Evolutionary conservation across 2,329 filamentous ascomycete genomes (phyloP), one percentile per base, ranked within the genome.

Genomic region (Chalaropsis ovoidea): DNA sequence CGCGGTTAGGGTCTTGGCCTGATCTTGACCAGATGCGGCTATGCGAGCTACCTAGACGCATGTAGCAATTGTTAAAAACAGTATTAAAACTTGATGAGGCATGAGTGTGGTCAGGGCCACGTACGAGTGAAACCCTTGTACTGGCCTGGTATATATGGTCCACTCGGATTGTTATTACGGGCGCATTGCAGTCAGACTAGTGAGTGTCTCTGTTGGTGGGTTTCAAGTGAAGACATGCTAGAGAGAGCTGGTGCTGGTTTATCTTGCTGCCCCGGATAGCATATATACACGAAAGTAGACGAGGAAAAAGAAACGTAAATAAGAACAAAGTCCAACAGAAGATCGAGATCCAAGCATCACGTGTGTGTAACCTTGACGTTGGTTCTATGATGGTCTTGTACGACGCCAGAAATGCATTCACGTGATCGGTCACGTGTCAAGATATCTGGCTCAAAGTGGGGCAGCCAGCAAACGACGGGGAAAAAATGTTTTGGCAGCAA

Each of bases 401-500:
- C 7, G 31, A 17, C 39, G 22, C 6, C 3, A 17, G 1, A 13
- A 3, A 0, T 11, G 0, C 0, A 4, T 6, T 13, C 61, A 62
- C 61, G 24, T 62, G 61, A 35, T 1, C 6, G 0, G 24, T 27
- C 60, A 62, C n/a, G 41, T 62, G 60, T 42, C 41, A 6, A 2
- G 24, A 35, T n/a, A 8, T 39, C 54, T 39, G 54, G 15, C 54
- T 31, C 31, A 35, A 19, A 39, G 54, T 58, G 54, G 54, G 54
- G 54, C 54, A 35, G n/a, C 27, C 3, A n/a, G n/a, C 27, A 35
- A 47, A 47, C 15, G n/a, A 17, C 43, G 43, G 43, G 54, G 54
- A n/a, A 58, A 58, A 58, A 58, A 58, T 58, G 31, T 35, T 58
- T 39, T 58, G 54, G 54, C 13, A 58, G 54, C 24, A 39, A 39